Conservation (phyloP, 2,329 filamentous ascomycete species). For the Neurospora sp. region DNA sequence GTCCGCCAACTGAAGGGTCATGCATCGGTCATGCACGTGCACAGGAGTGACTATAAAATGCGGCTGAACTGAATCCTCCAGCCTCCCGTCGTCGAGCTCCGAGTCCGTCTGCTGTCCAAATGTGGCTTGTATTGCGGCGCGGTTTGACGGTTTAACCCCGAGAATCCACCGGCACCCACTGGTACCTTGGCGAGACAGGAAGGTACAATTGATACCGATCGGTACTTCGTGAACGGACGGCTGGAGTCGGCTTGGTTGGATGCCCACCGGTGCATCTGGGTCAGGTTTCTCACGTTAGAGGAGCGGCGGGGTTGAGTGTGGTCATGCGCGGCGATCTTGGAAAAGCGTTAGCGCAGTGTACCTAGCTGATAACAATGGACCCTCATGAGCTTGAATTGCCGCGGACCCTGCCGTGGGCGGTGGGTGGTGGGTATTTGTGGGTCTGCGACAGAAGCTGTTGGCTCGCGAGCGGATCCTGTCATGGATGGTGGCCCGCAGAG, state of each 20-base stretch:
- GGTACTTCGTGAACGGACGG: background rate
- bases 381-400: background rate
- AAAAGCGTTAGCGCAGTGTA: background rate
- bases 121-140: background rate
- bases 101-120: background rate
- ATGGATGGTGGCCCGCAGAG: background rate
- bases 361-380: background rate
- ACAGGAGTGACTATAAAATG: background rate
- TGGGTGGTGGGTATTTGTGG: background rate
- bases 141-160: background rate
- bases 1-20: background rate
- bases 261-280: background rate
- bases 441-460: background rate
- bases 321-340: background rate
- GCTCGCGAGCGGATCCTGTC: background rate
- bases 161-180: too few relatives aligned
- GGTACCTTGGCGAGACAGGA: too few relatives aligned
- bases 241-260: background rate
- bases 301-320: background rate
- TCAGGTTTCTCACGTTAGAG: background rate
- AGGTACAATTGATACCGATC: too few relatives aligned
- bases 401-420: background rate
- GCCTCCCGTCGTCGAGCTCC: background rate
- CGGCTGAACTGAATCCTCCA: background rate
- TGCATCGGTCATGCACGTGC: background rate